Evolutionary conservation across 495 filamentous ascomycete genomes (phyloP).

Genomic region (Massariosphaeria phaeospora): DNA sequence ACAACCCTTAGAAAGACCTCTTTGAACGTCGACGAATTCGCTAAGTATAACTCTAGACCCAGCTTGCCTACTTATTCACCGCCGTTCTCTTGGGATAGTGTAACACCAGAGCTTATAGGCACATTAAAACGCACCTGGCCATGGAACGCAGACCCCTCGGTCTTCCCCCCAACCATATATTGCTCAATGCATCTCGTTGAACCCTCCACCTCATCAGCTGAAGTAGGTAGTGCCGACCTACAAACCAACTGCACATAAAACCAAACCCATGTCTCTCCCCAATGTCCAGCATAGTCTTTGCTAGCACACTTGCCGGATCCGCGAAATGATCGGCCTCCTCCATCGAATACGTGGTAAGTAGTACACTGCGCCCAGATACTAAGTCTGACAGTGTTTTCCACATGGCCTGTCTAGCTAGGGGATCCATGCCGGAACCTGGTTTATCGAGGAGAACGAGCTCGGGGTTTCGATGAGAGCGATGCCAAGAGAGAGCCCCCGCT

Average conservation of each 20-base stretch:
- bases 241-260: constrained; percentile 25
- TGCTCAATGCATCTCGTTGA: constrained; percentile 58
- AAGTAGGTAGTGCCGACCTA: constrained; percentile 61
- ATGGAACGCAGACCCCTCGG: constrained; percentile 72
- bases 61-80: constrained; percentile 58
- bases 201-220: constrained; percentile 56
- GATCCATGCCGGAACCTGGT: constrained; percentile 60
- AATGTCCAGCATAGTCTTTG: constrained; percentile 65
- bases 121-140: constrained; percentile 77
- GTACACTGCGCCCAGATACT: constrained; percentile 23
- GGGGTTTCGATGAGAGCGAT: constrained; percentile 70
- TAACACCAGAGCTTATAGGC: constrained; percentile 40
- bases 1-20: constrained; percentile 85
- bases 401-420: constrained; percentile 69
- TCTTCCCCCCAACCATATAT: constrained; percentile 53
- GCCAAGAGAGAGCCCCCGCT: constrained; percentile 62
- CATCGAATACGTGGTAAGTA: constrained; percentile 64
- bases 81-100: no score
- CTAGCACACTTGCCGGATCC: constrained; percentile 64
- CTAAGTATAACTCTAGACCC: constrained; percentile 73
- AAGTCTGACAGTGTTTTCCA: constrained; percentile 46
- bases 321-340: constrained; percentile 75
- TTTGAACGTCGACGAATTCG: constrained; percentile 76
- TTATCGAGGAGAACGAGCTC: constrained; percentile 63
- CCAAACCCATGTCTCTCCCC: constrained; percentile 58